A percentile compares a stretch with the other conserved stretches of the same genome.
Evolutionary conservation across 208 protist genomes (phyloP).

Genomic region (Crithidia brevicula): DNA sequence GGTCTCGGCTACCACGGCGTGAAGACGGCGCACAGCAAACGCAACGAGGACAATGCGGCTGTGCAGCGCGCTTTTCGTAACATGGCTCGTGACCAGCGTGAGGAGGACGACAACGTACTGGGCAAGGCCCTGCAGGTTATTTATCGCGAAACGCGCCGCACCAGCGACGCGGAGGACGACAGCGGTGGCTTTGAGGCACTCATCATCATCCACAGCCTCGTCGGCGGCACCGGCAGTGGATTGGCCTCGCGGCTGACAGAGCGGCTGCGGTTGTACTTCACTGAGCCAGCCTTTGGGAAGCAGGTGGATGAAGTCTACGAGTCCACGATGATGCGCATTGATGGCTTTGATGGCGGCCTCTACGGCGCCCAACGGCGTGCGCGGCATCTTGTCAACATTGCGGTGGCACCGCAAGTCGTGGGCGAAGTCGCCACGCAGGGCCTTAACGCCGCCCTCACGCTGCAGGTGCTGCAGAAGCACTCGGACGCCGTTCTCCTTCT

Average conservation of each 20-base stretch:
- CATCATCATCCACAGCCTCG: conserved; percentile 84
- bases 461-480: conserved; percentile 60
- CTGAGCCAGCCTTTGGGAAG: conserved; percentile 42
- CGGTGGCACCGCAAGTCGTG: conserved; percentile 66
- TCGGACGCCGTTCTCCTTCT: conserved; percentile 75
- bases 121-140: conserved; percentile 67
- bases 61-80: conserved; percentile 57
- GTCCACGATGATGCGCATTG: conserved; percentile 48
- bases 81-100: conserved; percentile 66
- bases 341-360: conserved; percentile 77
- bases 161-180: conserved; percentile 33
- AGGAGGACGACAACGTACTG: conserved; percentile 58
- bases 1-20: conserved; percentile 86
- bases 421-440: conserved; percentile 84
- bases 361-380: conserved; percentile 75
- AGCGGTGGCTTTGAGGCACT: conserved; percentile 71
- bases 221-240: conserved; percentile 85
- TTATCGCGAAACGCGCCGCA: conserved; percentile 76
- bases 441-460: conserved; percentile 76
- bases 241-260: conserved; percentile 76
- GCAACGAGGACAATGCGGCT: conserved; percentile 44
- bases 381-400: conserved; percentile 63
- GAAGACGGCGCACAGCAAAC: conserved; percentile 39
- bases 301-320: conserved; percentile 57
- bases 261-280: conserved; percentile 87